Conservation (phyloP, 1,284 basidiomycete genomes). For the Tylopilus orsonianus region DNA sequence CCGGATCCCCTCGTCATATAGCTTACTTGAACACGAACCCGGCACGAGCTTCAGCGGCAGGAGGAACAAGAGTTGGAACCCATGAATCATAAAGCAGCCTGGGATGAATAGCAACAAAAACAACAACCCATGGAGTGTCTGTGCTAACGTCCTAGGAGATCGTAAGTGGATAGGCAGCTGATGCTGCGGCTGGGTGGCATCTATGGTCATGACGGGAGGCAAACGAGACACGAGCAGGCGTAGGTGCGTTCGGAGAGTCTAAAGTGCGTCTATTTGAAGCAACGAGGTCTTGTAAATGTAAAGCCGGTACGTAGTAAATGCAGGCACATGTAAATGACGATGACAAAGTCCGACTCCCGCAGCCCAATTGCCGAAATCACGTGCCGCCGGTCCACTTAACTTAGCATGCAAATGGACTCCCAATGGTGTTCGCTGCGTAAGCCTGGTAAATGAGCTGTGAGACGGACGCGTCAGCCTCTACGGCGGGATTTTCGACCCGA, state of each 20-base stretch:
- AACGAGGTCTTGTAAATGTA: background rate
- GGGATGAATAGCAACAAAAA: constrained; percentile 66
- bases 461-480: constrained; percentile 1
- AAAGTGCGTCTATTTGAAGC: constrained; percentile 15
- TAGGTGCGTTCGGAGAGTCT: background rate
- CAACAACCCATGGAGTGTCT: constrained; percentile 49
- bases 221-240: constrained; percentile 2
- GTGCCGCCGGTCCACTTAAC: constrained; percentile 12
- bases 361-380: constrained; percentile 16
- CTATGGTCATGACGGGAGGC: constrained; percentile 24
- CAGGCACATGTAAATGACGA: constrained; percentile 20
- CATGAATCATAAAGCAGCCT: constrained; percentile 69
- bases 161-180: constrained; percentile 60
- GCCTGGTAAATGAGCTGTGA: constrained; percentile 48
- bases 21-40: constrained; percentile 39
- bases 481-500: background rate
- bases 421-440: constrained; percentile 40
- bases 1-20: constrained; percentile 69
- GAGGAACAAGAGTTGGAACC: constrained; percentile 68
- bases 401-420: constrained; percentile 52
- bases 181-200: constrained; percentile 34
- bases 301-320: background rate
- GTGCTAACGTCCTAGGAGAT: constrained; percentile 54
- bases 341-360: constrained; percentile 13
- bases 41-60: constrained; percentile 62